These are phyloP conservation scores for Alternaria sp. DNA, from an alignment of 2,329 filamentous ascomycete genomes.

Conservation along the genomic window DNA sequence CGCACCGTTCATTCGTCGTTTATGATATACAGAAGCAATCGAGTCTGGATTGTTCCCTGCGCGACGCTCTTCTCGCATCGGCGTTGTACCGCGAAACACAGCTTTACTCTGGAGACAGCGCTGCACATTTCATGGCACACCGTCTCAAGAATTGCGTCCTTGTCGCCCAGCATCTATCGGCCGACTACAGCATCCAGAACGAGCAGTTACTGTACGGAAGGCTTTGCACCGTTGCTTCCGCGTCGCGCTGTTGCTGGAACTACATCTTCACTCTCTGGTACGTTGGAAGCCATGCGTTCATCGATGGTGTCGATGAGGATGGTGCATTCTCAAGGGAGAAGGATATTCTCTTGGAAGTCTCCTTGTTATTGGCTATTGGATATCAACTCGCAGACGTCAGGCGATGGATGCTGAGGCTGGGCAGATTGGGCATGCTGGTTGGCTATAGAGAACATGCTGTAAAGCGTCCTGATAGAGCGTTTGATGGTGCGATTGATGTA, in stretches of 20 bases:
- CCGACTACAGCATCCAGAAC: background rate
- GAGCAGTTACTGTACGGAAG: background rate
- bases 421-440: background rate
- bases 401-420: constrained; percentile 4
- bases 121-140: background rate
- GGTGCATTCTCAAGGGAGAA: background rate
- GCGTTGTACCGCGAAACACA: background rate
- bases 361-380: constrained; percentile 8
- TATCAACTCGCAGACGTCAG: background rate
- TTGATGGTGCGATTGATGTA: background rate
- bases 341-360: constrained; percentile 1
- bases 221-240: background rate
- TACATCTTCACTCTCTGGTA: background rate
- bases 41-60: background rate
- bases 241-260: background rate
- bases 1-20: background rate
- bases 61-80: background rate
- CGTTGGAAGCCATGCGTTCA: background rate
- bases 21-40: background rate
- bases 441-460: background rate
- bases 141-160: background rate
- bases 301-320: background rate
- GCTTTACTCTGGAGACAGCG: background rate
- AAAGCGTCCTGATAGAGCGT: background rate
- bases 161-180: background rate